Conservation (phyloP, 176 grass and related monocot species). For the Oryza coarctata region DNA sequence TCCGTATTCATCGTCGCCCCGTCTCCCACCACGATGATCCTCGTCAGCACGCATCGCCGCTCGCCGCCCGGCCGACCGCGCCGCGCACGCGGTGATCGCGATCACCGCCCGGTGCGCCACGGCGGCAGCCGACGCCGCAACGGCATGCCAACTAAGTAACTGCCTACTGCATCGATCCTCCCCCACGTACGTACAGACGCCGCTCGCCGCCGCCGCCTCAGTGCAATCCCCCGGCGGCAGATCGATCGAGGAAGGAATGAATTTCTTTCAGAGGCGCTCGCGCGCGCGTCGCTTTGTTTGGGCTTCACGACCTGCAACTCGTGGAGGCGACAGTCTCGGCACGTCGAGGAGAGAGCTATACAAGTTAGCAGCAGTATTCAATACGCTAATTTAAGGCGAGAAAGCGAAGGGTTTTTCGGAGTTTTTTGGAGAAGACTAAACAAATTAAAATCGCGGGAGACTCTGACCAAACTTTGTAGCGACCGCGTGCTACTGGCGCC, state of each 20-base stretch:
- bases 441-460: neutral
- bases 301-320: neutral
- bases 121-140: neutral
- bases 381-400: neutral
- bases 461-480: neutral
- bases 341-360: neutral
- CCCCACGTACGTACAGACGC: too few species aligned
- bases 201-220: too few species aligned
- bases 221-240: neutral
- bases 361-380: neutral
- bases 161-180: too few species aligned
- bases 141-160: neutral
- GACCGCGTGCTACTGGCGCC: neutral
- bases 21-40: neutral
- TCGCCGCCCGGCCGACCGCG: neutral
- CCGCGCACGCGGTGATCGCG: neutral
- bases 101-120: neutral
- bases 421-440: neutral
- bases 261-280: too few species aligned
- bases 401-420: neutral
- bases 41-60: neutral
- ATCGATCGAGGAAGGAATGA: neutral
- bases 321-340: neutral
- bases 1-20: neutral
- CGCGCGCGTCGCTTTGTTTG: neutral